Evolutionary conservation across 441 rosid genomes (phyloP).

Genomic region (Bruguiera hainesii): DNA sequence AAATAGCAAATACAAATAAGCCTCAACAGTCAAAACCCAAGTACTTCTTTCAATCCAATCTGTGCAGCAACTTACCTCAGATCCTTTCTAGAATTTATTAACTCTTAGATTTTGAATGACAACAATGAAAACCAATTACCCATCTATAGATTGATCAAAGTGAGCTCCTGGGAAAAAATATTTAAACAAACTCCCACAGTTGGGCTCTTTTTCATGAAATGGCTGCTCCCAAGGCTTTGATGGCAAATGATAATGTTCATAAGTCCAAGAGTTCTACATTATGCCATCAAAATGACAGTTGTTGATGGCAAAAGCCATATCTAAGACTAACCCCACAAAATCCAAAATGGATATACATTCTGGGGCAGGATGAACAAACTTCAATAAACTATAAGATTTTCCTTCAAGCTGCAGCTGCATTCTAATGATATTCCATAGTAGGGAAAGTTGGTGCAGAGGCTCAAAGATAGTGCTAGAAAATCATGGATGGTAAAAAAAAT

Average conservation of each 20-base stretch:
- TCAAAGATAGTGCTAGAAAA: no score
- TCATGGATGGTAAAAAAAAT: no score
- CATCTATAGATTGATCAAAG: neutral
- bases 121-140: neutral
- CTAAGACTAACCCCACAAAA: no score
- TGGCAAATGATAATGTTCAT: neutral
- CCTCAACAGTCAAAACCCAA: neutral
- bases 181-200: neutral
- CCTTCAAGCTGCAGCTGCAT: no score
- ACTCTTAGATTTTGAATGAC: neutral
- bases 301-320: no score
- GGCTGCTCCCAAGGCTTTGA: no score
- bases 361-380: no score
- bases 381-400: no score
- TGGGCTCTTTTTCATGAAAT: neutral
- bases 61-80: neutral
- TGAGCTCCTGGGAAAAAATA: neutral
- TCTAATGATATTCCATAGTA: no score
- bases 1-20: neutral
- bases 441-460: no score
- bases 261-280: neutral
- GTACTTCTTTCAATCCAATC: neutral
- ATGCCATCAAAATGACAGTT: neutral
- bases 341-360: no score
- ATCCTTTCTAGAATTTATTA: neutral